Evolutionary conservation across 306 rosid genomes (phyloP).

Genomic region (Rosa lucieae): DNA sequence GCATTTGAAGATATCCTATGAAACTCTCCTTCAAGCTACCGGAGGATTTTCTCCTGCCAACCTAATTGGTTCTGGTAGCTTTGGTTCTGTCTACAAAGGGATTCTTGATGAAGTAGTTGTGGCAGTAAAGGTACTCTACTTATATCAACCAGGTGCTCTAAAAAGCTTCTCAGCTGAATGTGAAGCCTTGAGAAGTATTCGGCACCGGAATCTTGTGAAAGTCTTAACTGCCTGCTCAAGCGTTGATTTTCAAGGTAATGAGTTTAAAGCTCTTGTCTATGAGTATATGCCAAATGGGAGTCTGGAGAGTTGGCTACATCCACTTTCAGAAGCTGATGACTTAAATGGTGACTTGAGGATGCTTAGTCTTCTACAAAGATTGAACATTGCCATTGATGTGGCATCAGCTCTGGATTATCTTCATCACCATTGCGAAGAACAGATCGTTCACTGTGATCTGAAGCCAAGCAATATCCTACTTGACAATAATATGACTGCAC

Average conservation of each 20-base stretch:
- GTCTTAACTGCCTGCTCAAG: constrained; percentile 7
- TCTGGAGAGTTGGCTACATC: constrained; percentile 15
- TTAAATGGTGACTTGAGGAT: neutral
- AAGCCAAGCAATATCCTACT: constrained; percentile 8
- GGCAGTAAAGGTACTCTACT: constrained; percentile 1
- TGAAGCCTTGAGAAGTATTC: neutral
- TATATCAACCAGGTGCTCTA: neutral
- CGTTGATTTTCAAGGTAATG: constrained; percentile 4
- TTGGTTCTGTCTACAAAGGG: constrained; percentile 19
- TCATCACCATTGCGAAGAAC: neutral
- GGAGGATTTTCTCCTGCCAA: constrained; percentile 24
- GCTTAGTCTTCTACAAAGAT: constrained; percentile 2
- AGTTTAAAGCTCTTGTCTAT: constrained; percentile 17
- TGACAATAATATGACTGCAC: constrained; percentile 8
- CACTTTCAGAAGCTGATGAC: neutral
- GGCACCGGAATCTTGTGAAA: constrained; percentile 3
- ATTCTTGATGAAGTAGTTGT: neutral
- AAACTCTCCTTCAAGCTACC: constrained; percentile 21
- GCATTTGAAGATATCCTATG: constrained; percentile 16
- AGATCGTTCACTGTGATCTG: constrained; percentile 12
- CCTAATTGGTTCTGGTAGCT: constrained; percentile 27
- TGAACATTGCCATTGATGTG: constrained; percentile 13
- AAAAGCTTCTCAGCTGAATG: neutral
- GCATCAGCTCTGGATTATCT: constrained; percentile 15
- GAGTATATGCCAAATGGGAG: constrained; percentile 17